phyloP scores from a whole-genome alignment of 306 rosid species.

The Luffa aegyptiaca region DNA sequence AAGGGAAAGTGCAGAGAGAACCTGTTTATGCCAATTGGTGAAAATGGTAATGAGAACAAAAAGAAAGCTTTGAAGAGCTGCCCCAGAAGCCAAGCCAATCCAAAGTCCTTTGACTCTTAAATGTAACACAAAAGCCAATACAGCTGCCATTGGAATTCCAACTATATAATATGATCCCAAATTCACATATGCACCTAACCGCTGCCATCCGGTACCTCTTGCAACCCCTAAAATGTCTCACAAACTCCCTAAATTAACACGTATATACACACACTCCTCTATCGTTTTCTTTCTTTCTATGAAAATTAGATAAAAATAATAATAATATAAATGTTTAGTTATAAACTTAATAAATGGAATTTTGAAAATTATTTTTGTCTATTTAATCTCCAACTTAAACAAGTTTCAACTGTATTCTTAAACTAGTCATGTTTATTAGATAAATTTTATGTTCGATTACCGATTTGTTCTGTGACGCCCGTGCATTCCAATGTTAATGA shows the following conservation, averaged over 20 bases:
- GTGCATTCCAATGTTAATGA: too few species aligned
- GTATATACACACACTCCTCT: too few species aligned
- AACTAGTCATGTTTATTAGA: too few species aligned
- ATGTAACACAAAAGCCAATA: slow-evolving; percentile 21
- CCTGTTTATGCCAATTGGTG: slow-evolving; percentile 53
- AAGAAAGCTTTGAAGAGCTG: slow-evolving; percentile 19
- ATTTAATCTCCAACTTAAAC: too few species aligned
- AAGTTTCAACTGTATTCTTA: too few species aligned
- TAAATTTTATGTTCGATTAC: too few species aligned
- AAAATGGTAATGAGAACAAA: slow-evolving; percentile 22
- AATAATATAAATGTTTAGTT: too few species aligned
- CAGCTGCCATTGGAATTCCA: slow-evolving; percentile 36
- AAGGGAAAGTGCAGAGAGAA: not conserved
- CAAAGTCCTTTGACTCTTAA: slow-evolving; percentile 46
- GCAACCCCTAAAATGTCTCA: slow-evolving; percentile 23
- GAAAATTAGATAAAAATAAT: too few species aligned
- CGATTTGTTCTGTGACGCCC: too few species aligned
- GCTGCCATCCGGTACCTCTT: slow-evolving; percentile 49
- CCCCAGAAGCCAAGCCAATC: slow-evolving; percentile 32
- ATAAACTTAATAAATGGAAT: too few species aligned
- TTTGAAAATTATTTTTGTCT: too few species aligned
- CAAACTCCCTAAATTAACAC: not conserved
- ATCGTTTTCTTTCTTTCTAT: too few species aligned
- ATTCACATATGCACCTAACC: slow-evolving; percentile 33
- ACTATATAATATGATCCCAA: slow-evolving; percentile 40